Evolutionary conservation across 2,329 filamentous ascomycete genomes (phyloP).

Genomic region (Polytolypa hystricis): DNA sequence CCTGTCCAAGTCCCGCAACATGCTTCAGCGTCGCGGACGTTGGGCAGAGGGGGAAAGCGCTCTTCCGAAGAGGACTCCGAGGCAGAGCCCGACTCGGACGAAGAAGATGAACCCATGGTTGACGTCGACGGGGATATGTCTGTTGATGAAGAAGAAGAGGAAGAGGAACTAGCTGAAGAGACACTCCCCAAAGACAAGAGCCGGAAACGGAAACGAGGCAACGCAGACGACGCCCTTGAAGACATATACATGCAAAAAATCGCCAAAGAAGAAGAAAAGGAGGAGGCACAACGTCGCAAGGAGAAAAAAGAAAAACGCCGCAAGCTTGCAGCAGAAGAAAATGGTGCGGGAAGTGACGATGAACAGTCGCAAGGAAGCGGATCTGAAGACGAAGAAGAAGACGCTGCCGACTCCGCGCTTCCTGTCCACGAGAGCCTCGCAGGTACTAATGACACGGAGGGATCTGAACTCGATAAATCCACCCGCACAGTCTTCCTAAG

Average conservation of each 20-base stretch:
- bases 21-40: constrained; percentile 7
- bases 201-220: constrained; percentile 45
- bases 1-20: constrained; percentile 31
- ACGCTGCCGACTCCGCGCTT: constrained; percentile 22
- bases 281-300: constrained; percentile 22
- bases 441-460: constrained; percentile 21
- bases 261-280: constrained; percentile 32
- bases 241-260: constrained; percentile 34
- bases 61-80: constrained; percentile 17
- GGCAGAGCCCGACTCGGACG: constrained; percentile 16
- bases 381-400: constrained; percentile 41
- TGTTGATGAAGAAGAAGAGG: constrained; percentile 48
- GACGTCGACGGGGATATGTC: constrained; percentile 33
- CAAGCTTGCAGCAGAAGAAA: constrained; percentile 30
- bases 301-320: constrained; percentile 30
- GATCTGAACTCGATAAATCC: constrained; percentile 66
- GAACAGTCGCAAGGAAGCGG: constrained; percentile 17
- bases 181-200: constrained; percentile 15
- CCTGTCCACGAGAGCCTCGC: constrained; percentile 31
- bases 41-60: constrained; percentile 1
- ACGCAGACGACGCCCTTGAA: constrained; percentile 37
- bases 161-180: constrained; percentile 27
- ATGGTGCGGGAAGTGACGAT: constrained; percentile 11
- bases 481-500: constrained; percentile 83
- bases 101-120: constrained; percentile 20